A percentile compares a stretch with the other conserved stretches of the same genome.
Evolutionary conservation across 257 asterid genomes (phyloP).

Genomic region (Lithospermum erythrorhizon): DNA sequence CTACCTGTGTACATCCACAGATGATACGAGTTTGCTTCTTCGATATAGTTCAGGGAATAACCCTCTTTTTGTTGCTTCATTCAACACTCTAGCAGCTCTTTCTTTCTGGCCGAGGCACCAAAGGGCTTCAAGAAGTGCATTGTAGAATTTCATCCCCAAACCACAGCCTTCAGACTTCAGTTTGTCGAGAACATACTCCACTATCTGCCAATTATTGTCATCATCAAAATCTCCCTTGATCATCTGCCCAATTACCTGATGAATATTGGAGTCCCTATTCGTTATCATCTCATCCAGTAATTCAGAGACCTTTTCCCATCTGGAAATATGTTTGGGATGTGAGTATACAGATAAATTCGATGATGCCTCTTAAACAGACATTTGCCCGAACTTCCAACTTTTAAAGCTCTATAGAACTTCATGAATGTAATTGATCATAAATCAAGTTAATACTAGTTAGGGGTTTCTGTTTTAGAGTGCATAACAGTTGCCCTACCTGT

Average conservation of each 20-base stretch:
- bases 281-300: conserved; percentile 69
- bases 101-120: conserved; percentile 95
- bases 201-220: conserved; percentile 86
- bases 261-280: conserved; percentile 56
- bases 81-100: conserved; percentile 85
- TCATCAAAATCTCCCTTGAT: conserved; percentile 83
- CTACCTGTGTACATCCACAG: conserved; percentile 91
- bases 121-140: conserved; percentile 78
- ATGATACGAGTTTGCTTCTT: conserved; percentile 66
- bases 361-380: background rate
- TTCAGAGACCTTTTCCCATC: conserved; percentile 61
- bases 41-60: conserved; percentile 77
- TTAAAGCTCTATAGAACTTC: background rate
- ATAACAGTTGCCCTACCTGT: too few species aligned
- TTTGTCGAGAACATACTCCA: conserved; percentile 82
- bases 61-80: conserved; percentile 85
- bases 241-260: conserved; percentile 84
- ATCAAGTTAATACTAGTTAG: background rate
- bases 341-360: conserved; percentile 7
- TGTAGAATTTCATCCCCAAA: conserved; percentile 69
- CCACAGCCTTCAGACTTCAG: conserved; percentile 85
- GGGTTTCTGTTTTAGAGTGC: background rate
- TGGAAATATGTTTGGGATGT: conserved; percentile 23
- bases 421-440: background rate
- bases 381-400: background rate